phyloP scores from a whole-genome alignment of 2,329 filamentous ascomycete species.

The Ceratocystis eucalypticola region DNA sequence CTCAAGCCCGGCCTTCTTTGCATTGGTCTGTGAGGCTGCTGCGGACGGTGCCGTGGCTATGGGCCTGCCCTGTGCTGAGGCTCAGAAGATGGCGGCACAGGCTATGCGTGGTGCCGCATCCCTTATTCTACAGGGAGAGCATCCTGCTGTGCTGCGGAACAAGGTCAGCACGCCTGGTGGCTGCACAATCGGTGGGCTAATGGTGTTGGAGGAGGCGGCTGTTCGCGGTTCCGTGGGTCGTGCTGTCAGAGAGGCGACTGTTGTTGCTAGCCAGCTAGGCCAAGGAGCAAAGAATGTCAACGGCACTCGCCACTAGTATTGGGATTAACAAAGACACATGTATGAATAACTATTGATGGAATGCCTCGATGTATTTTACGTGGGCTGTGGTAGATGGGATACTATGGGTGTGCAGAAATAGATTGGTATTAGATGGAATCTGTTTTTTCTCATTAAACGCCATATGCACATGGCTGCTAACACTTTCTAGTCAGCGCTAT shows the following conservation, averaged over 20 bases:
- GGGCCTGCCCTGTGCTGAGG: constrained; percentile 59
- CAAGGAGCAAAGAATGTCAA: constrained; percentile 30
- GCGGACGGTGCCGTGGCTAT: constrained; percentile 68
- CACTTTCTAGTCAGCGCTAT: not conserved
- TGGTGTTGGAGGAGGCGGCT: constrained; percentile 59
- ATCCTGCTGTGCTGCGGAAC: constrained; percentile 60
- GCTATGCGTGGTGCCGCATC: constrained; percentile 61
- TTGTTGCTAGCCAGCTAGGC: constrained; percentile 53
- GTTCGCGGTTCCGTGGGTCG: constrained; percentile 53
- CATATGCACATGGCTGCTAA: not conserved
- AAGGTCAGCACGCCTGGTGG: constrained; percentile 67
- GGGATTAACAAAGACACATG: constrained; percentile 17
- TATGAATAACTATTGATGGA: not conserved
- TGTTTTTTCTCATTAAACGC: not conserved
- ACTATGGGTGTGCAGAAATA: not conserved
- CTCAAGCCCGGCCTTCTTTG: constrained; percentile 62
- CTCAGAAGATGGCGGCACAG: constrained; percentile 65
- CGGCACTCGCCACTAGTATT: constrained; percentile 23
- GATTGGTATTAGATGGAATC: not conserved
- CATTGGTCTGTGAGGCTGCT: constrained; percentile 60
- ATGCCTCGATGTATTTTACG: constrained; percentile 17
- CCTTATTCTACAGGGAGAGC: constrained; percentile 56
- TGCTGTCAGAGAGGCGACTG: constrained; percentile 57
- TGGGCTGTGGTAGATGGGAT: not conserved
- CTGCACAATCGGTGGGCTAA: constrained; percentile 60